Evolutionary conservation across 768 basidiomycete genomes (phyloP).

Genomic region (Termitomyces sp.): DNA sequence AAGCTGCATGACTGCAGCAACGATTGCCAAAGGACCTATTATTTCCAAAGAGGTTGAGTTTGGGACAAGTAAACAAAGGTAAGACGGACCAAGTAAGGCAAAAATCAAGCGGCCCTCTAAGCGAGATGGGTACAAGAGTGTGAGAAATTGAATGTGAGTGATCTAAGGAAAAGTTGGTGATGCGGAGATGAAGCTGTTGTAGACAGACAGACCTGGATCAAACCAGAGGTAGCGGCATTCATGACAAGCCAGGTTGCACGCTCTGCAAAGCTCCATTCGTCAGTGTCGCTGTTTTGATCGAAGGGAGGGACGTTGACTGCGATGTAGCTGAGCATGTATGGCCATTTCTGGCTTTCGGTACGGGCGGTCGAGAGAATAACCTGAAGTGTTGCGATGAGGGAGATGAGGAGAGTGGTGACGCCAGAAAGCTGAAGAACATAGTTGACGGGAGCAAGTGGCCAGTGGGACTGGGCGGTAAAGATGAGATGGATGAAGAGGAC

Average conservation of each 20-base stretch:
- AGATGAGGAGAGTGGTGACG: conserved; percentile 73
- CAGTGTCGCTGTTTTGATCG: conserved; percentile 22
- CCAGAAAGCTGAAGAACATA: conserved; percentile 86
- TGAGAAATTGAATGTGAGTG: conserved; percentile 97
- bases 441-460: conserved; percentile 89
- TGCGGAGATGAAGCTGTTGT: background rate
- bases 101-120: conserved; percentile 87
- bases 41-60: background rate
- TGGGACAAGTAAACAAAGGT: background rate
- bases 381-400: conserved; percentile 70
- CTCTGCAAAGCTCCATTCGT: conserved; percentile 58
- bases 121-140: conserved; percentile 87
- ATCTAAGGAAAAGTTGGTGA: conserved; percentile 43
- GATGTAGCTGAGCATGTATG: conserved; percentile 94
- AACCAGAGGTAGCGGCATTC: conserved; percentile 77
- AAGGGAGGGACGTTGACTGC: conserved; percentile 71
- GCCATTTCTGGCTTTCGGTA: conserved; percentile 72
- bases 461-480: conserved; percentile 95
- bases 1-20: conserved; percentile 81
- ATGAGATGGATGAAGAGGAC: conserved; percentile 89
- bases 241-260: conserved; percentile 80
- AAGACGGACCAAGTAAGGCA: conserved; percentile 61
- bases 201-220: conserved; percentile 71
- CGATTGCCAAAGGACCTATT: conserved; percentile 76
- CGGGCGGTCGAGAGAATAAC: conserved; percentile 61